Percentiles rank a stretch among this genome's conserved stretches.
These are phyloP conservation scores for Candolleomyces aberdarensis DNA, from an alignment of 768 basidiomycete genomes.

Conservation along the genomic window DNA sequence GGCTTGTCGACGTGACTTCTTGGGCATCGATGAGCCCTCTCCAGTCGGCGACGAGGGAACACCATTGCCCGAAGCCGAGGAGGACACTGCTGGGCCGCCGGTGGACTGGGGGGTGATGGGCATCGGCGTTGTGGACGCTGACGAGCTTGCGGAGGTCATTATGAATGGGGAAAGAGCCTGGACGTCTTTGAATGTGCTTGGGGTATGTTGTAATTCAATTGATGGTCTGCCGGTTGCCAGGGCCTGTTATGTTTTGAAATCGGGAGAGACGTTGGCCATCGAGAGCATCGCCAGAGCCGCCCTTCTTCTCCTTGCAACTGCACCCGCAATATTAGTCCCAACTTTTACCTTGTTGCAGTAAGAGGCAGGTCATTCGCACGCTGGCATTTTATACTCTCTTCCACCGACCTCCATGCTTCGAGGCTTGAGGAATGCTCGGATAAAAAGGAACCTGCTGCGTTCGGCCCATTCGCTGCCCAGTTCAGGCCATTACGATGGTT, in stretches of 20 bases:
- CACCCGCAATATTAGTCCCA: neutral
- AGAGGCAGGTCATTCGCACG: neutral
- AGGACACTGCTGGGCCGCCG: conserved; percentile 27
- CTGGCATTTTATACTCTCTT: neutral
- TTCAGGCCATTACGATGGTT: conserved; percentile 6
- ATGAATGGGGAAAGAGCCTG: neutral
- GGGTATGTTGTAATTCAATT: neutral
- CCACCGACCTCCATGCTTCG: neutral
- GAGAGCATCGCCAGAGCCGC: too few relatives aligned
- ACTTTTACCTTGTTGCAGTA: neutral
- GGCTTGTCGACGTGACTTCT: conserved; percentile 62
- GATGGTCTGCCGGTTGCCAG: neutral
- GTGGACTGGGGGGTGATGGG: conserved; percentile 63
- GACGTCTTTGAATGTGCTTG: neutral
- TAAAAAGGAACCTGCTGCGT: neutral
- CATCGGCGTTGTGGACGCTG: conserved; percentile 48
- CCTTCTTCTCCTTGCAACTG: neutral
- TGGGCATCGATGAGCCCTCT: conserved; percentile 21
- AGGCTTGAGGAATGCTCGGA: neutral
- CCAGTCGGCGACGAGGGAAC: neutral
- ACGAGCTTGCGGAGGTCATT: conserved; percentile 28
- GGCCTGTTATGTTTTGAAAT: too few relatives aligned
- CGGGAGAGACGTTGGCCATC: neutral
- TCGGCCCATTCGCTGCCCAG: neutral
- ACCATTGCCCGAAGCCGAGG: conserved; percentile 2